Evolutionary conservation across 768 basidiomycete genomes (phyloP).

Genomic region (Lactarius psammicola): DNA sequence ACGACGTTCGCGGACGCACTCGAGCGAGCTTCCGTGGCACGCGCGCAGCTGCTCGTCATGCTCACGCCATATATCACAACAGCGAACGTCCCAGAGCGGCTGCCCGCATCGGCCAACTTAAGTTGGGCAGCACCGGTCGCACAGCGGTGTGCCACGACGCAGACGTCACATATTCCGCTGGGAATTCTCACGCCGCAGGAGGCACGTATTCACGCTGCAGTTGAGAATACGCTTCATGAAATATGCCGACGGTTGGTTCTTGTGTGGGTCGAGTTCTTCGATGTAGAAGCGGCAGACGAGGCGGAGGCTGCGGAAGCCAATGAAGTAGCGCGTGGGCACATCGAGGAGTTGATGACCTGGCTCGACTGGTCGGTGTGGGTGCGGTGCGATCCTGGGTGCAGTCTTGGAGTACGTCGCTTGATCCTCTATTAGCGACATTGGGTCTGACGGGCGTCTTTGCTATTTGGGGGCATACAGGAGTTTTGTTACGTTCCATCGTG

Average conservation of each 20-base stretch:
- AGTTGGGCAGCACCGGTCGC: slow-evolving; percentile 27
- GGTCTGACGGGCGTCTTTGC: neutral
- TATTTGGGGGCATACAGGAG: slow-evolving; percentile 11
- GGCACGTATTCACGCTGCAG: slow-evolving; percentile 21
- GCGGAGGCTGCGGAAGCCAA: neutral
- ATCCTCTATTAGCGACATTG: neutral
- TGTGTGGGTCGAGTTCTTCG: slow-evolving; percentile 28
- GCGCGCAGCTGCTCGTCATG: slow-evolving; percentile 26
- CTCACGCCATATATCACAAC: slow-evolving; percentile 36
- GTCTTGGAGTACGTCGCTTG: slow-evolving; percentile 22
- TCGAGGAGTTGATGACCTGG: slow-evolving; percentile 28
- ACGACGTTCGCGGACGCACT: too few relatives aligned
- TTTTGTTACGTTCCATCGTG: slow-evolving; percentile 28
- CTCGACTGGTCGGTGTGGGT: slow-evolving; percentile 31
- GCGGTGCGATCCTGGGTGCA: slow-evolving; percentile 25
- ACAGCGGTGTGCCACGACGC: slow-evolving; percentile 24
- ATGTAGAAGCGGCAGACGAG: slow-evolving; percentile 21
- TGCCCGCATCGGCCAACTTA: slow-evolving; percentile 3
- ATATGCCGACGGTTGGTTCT: slow-evolving; percentile 27
- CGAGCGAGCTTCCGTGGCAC: neutral
- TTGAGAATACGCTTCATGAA: slow-evolving; percentile 8
- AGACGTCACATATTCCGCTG: neutral
- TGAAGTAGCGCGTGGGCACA: slow-evolving; percentile 2
- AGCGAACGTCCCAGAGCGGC: slow-evolving; percentile 17
- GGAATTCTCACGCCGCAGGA: slow-evolving; percentile 27